These are phyloP conservation scores for Teratosphaeria viscida DNA, from an alignment of 2,329 filamentous ascomycete genomes.

Conservation along the genomic window DNA sequence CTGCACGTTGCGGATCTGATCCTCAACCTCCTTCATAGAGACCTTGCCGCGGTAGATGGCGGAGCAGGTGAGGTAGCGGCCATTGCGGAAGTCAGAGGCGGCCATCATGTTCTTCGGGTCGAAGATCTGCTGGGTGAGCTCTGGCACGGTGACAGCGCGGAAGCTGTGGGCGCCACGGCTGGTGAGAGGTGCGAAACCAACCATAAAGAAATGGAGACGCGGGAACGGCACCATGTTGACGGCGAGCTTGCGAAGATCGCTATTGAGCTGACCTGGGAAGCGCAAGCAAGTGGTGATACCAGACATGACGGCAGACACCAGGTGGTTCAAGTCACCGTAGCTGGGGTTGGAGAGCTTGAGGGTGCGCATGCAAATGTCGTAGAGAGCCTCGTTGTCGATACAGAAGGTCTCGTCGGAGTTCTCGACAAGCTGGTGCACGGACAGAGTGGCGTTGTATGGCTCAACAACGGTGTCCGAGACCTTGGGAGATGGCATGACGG, in stretches of 20 bases:
- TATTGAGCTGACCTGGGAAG: conserved; percentile 99
- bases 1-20: conserved; percentile 99
- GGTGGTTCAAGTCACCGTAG: conserved; percentile 98
- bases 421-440: conserved; percentile 97
- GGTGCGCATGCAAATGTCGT: conserved; percentile 99
- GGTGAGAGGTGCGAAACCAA: conserved; percentile 96
- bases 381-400: conserved; percentile 99
- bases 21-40: conserved; percentile 99
- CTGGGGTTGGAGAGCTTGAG: conserved; percentile 98
- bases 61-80: conserved; percentile 98
- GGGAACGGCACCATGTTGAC: conserved; percentile 99
- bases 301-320: conserved; percentile 99
- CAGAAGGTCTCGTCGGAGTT: conserved; percentile 99
- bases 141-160: conserved; percentile 93
- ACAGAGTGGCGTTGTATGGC: conserved; percentile 99
- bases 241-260: conserved; percentile 96
- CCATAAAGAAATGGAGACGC: conserved; percentile 99
- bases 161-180: conserved; percentile 86
- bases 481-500: conserved; percentile 96
- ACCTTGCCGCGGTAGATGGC: conserved; percentile 99
- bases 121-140: conserved; percentile 99
- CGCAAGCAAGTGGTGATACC: conserved; percentile 97
- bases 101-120: conserved; percentile 99
- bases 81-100: conserved; percentile 98
- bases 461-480: conserved; percentile 99